Base-by-base conservation (phyloP, 768 basidiomycete genomes). In the Pleurotus platypus region DNA sequence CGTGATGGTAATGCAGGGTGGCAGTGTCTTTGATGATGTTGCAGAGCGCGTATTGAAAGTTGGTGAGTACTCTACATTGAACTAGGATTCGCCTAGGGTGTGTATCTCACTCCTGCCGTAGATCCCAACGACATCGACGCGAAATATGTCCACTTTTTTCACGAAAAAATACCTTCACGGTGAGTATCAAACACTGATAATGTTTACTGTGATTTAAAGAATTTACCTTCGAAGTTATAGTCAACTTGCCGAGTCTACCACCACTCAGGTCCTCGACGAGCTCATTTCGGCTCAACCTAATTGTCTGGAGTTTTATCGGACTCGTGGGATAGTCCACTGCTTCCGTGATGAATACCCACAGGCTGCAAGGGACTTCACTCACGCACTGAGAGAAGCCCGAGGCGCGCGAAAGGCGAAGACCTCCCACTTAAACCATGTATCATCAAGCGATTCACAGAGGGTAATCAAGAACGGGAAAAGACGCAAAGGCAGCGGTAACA, bases 1-100 rank as follows among this genome's bases (percentile, higher is more conserved):
- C 65, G 93, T 95, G 24, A 91, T 94, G 87, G 85, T 95, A 30
- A 95, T 95, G 93, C 93, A 95, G 67, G 92, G 92, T 38, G 92
- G 93, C 4, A 92, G 87, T 60, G 89, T 94, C 2, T 90, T 95
- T 64, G 93, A 95, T 63, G 93, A 95, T 63, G 79, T 95, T n/a
- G 93, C 93, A 0, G 90, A 92, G 66, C 80, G 87, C 12, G 92
- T 95, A 7, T 79, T 94, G 54, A 90, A 77, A 78, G 67, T 82
- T 54, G 78, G 78, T 77, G 53, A 39, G 75, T 68, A 49, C 8
- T 5, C 18, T 1, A 42, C 49, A 18, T 46, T 55, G 8, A 35
- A 35, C 30, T 9, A 35, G 30, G 7, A 35, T 11, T 35, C 47
- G 24, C 22, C 49, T 20, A 46, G 37, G 13, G 5, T 48, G 15